Base-by-base conservation (phyloP, 2,329 filamentous ascomycete genomes). In the Furcasterigmium sp. region DNA sequence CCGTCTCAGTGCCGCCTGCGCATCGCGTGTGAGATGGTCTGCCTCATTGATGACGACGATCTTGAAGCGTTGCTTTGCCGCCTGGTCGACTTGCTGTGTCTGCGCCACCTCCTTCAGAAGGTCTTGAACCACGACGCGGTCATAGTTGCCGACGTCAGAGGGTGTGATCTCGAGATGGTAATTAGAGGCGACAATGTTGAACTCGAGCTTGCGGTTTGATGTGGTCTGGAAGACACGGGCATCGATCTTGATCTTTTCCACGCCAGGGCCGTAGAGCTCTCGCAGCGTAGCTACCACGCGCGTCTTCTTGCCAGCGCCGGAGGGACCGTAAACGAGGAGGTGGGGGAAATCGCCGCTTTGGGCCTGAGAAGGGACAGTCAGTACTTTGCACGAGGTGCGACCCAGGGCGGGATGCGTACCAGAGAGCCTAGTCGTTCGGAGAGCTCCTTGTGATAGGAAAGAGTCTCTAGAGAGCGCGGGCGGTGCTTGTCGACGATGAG, bases 161-260 rank as follows among this genome's bases (percentile, higher is more conserved):
- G 93, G 93, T 8, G 93, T 98, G 59, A 98, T 98, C 64, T 98
- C 93, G 55, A 98, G 84, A 65, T 98, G 93, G 69, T 98, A 98
- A 51, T 96, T 83, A 1, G 91, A 97, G 36, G 91, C 84, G 43
- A 98, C 93, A 51, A 98, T 95, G 70, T 96, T 98, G 78, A 98
- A 98, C 68, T 98, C 93, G 56, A 98, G 84, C 68, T 98, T 98
- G 61, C 93, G 89, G 65, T 95, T 97, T 59, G 85, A 86, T 18
- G 82, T 91, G 1, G 93, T 97, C 67, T 95, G 91, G 71, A 98
- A 98, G 46, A 96, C 86, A 51, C 93, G 87, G 11, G 90, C 88
- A 61, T 98, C 93, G 67, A 98, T 97, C 72, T 97, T 97, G 76
- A 98, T 98, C 76, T 96, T 97, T 61, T 98, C 94, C n/a, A 95